phyloP scores from a whole-genome alignment of 139 green algal species.

The Zygnema circumcarinatum region DNA sequence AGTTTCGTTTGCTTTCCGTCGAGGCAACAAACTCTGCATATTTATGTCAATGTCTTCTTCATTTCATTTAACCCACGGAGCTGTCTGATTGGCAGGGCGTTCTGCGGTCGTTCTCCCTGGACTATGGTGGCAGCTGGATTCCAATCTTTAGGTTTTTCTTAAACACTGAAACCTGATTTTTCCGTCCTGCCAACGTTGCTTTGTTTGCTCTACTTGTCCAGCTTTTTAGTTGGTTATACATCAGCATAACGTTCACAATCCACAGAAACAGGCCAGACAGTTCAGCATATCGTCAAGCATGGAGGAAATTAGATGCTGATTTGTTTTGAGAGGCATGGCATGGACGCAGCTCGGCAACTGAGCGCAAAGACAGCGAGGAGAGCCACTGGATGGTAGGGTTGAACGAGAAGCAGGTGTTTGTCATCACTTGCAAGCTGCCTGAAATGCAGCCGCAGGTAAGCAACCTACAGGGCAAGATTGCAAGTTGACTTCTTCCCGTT shows the following conservation, averaged over 20 bases:
- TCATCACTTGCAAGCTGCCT: slow-evolving; percentile 69
- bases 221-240: too few relatives aligned
- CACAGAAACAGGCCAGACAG: too few relatives aligned
- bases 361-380: slow-evolving; percentile 65
- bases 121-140: slow-evolving; percentile 80
- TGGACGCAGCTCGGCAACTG: slow-evolving; percentile 48
- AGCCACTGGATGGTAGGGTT: slow-evolving; percentile 78
- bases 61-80: too few relatives aligned
- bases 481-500: background rate
- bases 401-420: slow-evolving; percentile 68
- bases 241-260: too few relatives aligned
- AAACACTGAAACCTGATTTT: too few relatives aligned
- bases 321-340: background rate
- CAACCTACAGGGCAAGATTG: background rate
- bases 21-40: too few relatives aligned
- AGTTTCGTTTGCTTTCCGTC: too few relatives aligned
- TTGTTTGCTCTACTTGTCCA: too few relatives aligned
- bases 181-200: too few relatives aligned
- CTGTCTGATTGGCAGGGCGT: slow-evolving; percentile 68
- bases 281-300: too few relatives aligned
- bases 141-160: slow-evolving; percentile 69
- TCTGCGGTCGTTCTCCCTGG: slow-evolving; percentile 56
- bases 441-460: slow-evolving; percentile 58
- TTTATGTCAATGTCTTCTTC: too few relatives aligned
- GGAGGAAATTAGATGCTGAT: too few relatives aligned